Conservation (phyloP, 805 yeast species). For the Cephaloascus fragrans region DNA sequence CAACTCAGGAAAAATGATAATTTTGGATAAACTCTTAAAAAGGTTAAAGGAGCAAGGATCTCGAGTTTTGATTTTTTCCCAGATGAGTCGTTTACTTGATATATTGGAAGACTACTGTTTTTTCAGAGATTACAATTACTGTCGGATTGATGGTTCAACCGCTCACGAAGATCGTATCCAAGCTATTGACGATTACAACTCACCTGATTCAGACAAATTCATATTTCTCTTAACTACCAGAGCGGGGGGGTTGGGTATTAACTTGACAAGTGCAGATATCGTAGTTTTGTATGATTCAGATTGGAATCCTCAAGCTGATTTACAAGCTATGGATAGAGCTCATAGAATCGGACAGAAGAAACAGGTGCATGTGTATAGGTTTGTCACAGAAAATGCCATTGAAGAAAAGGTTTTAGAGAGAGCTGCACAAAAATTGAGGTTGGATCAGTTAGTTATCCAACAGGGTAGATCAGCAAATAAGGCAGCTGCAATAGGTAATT, state of each 20-base stretch:
- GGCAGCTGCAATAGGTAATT: slow-evolving; percentile 36
- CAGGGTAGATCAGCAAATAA: slow-evolving; percentile 62
- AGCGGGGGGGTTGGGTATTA: slow-evolving; percentile 96
- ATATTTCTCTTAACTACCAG: slow-evolving; percentile 83
- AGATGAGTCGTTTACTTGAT: slow-evolving; percentile 85
- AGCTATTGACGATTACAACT: slow-evolving; percentile 88
- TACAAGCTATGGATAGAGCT: slow-evolving; percentile 98
- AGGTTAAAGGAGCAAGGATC: slow-evolving; percentile 71
- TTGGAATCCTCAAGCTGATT: slow-evolving; percentile 98
- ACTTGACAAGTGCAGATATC: slow-evolving; percentile 84
- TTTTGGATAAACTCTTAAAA: slow-evolving; percentile 72
- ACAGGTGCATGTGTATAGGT: slow-evolving; percentile 86
- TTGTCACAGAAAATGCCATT: slow-evolving; percentile 91
- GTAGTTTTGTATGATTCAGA: slow-evolving; percentile 87
- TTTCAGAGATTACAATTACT: slow-evolving; percentile 74
- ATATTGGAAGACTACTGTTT: slow-evolving; percentile 88
- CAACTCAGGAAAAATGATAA: slow-evolving; percentile 87
- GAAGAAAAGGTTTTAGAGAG: slow-evolving; percentile 94
- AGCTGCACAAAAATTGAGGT: slow-evolving; percentile 86
- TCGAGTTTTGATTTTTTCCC: slow-evolving; percentile 84
- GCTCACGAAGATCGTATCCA: slow-evolving; percentile 86
- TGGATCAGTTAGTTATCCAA: slow-evolving; percentile 93
- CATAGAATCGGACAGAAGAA: slow-evolving; percentile 96
- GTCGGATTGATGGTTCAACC: slow-evolving; percentile 91
- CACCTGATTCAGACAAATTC: slow-evolving; percentile 73